Percentiles rank a stretch among this genome's conserved stretches.
These are phyloP conservation scores for Teunomyces tritomae DNA, from an alignment of 805 yeast genomes.

Conservation along the genomic window DNA sequence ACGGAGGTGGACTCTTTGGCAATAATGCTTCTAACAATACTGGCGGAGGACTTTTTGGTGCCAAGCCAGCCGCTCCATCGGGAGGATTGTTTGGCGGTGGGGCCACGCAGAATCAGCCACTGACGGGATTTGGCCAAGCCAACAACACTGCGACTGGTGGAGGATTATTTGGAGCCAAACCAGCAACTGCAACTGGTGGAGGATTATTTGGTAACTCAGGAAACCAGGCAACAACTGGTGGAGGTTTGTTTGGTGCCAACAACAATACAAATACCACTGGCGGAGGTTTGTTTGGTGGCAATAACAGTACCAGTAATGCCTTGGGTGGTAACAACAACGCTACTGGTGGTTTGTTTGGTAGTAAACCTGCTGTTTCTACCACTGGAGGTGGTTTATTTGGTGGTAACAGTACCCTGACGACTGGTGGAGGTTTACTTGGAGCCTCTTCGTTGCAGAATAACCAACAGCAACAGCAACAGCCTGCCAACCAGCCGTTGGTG, in stretches of 20 bases:
- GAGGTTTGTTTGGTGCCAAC: slow-evolving; percentile 15
- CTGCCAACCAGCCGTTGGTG: slow-evolving; percentile 22
- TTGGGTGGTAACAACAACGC: slow-evolving; percentile 3
- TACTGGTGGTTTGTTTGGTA: slow-evolving; percentile 23
- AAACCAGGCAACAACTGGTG: slow-evolving; percentile 7
- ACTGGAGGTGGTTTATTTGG: slow-evolving; percentile 26
- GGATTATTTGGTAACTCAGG: slow-evolving; percentile 41
- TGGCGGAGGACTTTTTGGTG: slow-evolving; percentile 10
- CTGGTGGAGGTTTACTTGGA: slow-evolving; percentile 9
- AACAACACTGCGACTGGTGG: slow-evolving; percentile 11
- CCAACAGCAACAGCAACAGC: slow-evolving; percentile 21
- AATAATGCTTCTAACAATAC: slow-evolving; percentile 8
- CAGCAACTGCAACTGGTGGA: slow-evolving; percentile 38
- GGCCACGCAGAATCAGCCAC: slow-evolving; percentile 15
- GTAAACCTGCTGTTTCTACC: slow-evolving; percentile 13
- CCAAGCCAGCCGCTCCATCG: slow-evolving; percentile 8
- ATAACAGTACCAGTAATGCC: slow-evolving; percentile 8
- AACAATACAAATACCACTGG: slow-evolving; percentile 12
- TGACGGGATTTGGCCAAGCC: slow-evolving; percentile 24
- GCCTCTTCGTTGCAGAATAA: slow-evolving; percentile 19
- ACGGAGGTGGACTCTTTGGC: slow-evolving; percentile 7
- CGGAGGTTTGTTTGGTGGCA: slow-evolving; percentile 22
- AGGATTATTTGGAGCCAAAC: slow-evolving; percentile 20
- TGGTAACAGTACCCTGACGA: neutral
- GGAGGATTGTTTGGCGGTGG: slow-evolving; percentile 40